Conservation (phyloP, 2,329 filamentous ascomycete genomes). For the Aspergillus latus region DNA sequence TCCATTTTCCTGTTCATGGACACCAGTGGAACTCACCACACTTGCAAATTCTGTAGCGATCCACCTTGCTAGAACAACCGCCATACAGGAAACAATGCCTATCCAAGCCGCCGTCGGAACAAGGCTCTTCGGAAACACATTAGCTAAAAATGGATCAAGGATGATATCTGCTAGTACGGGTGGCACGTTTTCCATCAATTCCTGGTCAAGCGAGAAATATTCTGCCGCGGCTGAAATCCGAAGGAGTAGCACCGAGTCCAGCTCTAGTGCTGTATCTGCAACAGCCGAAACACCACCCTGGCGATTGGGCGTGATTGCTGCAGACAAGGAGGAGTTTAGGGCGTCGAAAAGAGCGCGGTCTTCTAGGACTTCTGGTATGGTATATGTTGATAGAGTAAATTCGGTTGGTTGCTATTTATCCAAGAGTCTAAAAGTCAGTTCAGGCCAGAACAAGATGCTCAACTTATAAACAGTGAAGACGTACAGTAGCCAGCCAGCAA, state of each 20-base stretch:
- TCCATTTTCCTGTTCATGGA: conserved; percentile 1
- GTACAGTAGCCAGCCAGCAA: conserved; percentile 90
- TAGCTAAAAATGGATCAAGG: conserved; percentile 80
- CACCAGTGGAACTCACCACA: conserved; percentile 16
- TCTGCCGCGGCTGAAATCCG: conserved; percentile 75
- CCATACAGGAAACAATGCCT: conserved; percentile 55
- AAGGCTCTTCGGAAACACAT: conserved; percentile 76
- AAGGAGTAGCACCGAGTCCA: conserved; percentile 65
- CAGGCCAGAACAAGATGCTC: background rate
- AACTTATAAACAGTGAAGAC: conserved; percentile 30
- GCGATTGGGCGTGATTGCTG: conserved; percentile 14
- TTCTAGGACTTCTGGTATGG: conserved; percentile 61
- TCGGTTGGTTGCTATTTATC: conserved; percentile 73
- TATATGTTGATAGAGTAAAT: conserved; percentile 68
- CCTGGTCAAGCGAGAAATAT: conserved; percentile 73
- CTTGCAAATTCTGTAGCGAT: conserved; percentile 27
- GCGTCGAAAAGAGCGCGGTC: conserved; percentile 64
- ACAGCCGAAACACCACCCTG: conserved; percentile 6
- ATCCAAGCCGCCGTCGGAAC: conserved; percentile 71
- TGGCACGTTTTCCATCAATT: conserved; percentile 72
- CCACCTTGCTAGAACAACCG: conserved; percentile 48
- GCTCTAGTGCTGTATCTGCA: background rate
- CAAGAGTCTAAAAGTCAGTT: background rate
- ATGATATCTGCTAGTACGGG: conserved; percentile 77
- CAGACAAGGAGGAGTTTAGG: conserved; percentile 61